phyloP scores from a whole-genome alignment of 495 filamentous ascomycete species.

The Tuber indicum region DNA sequence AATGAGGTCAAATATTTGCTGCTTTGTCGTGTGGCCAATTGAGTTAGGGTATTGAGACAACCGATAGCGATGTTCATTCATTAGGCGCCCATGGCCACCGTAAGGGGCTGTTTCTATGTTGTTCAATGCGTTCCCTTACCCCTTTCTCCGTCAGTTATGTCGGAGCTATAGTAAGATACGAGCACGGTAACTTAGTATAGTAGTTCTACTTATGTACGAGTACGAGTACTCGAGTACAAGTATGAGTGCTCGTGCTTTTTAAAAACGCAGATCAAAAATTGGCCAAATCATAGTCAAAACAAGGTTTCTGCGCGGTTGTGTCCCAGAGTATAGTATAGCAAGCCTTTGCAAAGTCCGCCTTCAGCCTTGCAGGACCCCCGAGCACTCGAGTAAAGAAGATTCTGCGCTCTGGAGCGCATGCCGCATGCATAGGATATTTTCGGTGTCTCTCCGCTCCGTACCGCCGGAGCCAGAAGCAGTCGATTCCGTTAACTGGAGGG shows the following conservation, averaged over 20 bases:
- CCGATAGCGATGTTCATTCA: background rate
- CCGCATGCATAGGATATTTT: background rate
- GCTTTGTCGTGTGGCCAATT: background rate
- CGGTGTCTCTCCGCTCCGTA: background rate
- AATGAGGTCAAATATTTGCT: background rate
- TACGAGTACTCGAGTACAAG: too few species aligned
- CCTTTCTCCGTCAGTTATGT: background rate
- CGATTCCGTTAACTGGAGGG: background rate
- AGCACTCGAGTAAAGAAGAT: background rate
- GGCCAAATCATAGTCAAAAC: background rate
- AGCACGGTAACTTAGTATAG: too few species aligned
- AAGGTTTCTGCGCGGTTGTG: background rate
- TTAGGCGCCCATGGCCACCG: background rate
- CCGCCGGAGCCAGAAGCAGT: background rate
- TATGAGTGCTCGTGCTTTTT: background rate
- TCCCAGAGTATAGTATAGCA: background rate
- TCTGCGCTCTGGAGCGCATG: background rate
- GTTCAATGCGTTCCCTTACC: background rate
- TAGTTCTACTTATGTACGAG: too few species aligned
- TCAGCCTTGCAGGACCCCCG: background rate
- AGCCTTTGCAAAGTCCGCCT: background rate
- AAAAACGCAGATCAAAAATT: background rate
- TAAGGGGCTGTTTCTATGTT: background rate
- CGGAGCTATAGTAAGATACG: background rate
- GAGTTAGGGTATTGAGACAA: background rate